Evolutionary conservation across 306 rosid genomes (phyloP).

Genomic region (Prinsepia uniflora): DNA sequence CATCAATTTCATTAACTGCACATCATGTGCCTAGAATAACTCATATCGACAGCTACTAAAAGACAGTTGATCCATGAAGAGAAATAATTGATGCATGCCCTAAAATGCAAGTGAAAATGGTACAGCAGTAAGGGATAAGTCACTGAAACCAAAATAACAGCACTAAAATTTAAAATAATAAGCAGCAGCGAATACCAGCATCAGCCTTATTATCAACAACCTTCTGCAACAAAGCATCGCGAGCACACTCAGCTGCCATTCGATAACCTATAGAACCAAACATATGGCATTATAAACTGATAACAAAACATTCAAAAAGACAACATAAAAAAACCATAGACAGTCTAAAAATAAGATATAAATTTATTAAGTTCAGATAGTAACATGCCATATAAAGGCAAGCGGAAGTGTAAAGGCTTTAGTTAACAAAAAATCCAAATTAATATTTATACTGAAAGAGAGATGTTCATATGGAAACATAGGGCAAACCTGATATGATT

Average conservation of each 20-base stretch:
- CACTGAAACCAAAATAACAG: neutral
- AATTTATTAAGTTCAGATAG: neutral
- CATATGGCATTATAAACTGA: slow-evolving; percentile 7
- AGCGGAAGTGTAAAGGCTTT: neutral
- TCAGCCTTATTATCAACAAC: slow-evolving; percentile 84
- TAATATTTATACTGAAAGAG: neutral
- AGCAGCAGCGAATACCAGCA: slow-evolving; percentile 41
- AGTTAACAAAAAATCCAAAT: neutral
- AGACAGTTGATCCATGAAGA: neutral
- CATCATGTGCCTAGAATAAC: neutral
- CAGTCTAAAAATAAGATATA: neutral
- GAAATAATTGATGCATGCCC: neutral
- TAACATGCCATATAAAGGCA: neutral
- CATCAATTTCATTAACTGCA: neutral
- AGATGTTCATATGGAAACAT: neutral
- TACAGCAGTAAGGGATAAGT: neutral
- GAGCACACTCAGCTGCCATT: slow-evolving; percentile 95
- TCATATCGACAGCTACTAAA: neutral
- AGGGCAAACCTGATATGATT: slow-evolving; percentile 69
- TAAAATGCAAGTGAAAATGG: neutral
- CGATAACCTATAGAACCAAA: slow-evolving; percentile 63
- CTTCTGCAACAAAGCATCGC: slow-evolving; percentile 63
- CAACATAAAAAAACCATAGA: neutral
- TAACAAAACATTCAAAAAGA: neutral
- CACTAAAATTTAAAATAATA: neutral